Percentiles rank a stretch among this genome's conserved stretches.
Evolutionary conservation across 768 basidiomycete genomes (phyloP).

Genomic region (Tephrocybe sp.): DNA sequence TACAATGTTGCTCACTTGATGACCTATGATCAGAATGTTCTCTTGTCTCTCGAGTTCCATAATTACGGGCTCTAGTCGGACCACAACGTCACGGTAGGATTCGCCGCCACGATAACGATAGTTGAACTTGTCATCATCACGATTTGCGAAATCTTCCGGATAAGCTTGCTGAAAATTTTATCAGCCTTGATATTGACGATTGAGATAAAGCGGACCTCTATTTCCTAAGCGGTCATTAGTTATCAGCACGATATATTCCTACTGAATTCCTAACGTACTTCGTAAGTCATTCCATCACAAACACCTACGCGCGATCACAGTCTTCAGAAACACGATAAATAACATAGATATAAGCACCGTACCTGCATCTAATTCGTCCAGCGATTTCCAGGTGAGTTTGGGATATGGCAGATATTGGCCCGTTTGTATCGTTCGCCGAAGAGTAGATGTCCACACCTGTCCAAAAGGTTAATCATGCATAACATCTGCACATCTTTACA

Average conservation of each 20-base stretch:
- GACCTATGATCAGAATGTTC: constrained; percentile 94
- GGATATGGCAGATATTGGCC: constrained; percentile 77
- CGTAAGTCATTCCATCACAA: constrained; percentile 99
- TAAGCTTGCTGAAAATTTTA: constrained; percentile 69
- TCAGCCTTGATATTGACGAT: neutral
- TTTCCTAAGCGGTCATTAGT: constrained; percentile 51
- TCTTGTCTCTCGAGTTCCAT: constrained; percentile 99
- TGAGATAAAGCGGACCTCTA: constrained; percentile 59
- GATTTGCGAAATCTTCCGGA: constrained; percentile 96
- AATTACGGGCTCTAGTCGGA: constrained; percentile 94
- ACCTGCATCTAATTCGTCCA: constrained; percentile 96
- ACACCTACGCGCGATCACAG: constrained; percentile 48
- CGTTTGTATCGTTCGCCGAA: constrained; percentile 90
- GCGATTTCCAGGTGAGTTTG: constrained; percentile 96
- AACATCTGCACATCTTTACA: neutral
- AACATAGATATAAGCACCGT: constrained; percentile 2
- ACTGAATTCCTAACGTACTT: constrained; percentile 34
- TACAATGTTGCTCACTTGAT: constrained; percentile 56
- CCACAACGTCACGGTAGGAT: constrained; percentile 96
- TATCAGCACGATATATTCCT: no score
- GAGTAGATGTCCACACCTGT: constrained; percentile 98
- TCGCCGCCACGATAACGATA: constrained; percentile 97
- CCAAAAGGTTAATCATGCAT: constrained; percentile 3
- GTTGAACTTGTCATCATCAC: constrained; percentile 99
- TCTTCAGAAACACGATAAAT: neutral